Evolutionary conservation across 2,329 filamentous ascomycete genomes (phyloP).

Genomic region (Aspergillus texensis): DNA sequence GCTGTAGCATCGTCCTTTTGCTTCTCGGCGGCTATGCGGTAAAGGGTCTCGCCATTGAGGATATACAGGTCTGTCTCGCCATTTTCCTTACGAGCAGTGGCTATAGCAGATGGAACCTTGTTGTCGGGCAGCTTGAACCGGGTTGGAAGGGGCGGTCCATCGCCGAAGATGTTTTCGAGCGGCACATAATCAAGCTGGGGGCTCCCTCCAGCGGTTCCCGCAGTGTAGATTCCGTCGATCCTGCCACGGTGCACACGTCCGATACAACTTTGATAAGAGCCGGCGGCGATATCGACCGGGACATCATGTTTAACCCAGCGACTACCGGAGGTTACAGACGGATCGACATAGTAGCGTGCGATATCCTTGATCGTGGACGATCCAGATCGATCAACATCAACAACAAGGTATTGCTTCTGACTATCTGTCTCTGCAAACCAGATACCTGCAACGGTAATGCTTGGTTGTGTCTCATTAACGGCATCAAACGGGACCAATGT

Average conservation of each 20-base stretch:
- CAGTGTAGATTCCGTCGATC: constrained; percentile 9
- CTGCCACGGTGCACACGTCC: background rate
- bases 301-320: constrained; percentile 14
- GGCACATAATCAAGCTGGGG: constrained; percentile 12
- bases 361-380: background rate
- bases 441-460: background rate
- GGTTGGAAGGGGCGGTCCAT: background rate
- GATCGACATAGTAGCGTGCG: constrained; percentile 10
- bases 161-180: constrained; percentile 6
- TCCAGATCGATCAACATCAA: constrained; percentile 7
- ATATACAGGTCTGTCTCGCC: constrained; percentile 10
- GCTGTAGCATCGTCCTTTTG: background rate
- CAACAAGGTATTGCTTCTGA: constrained; percentile 6
- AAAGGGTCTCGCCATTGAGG: background rate
- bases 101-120: constrained; percentile 8
- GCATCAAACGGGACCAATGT: constrained; percentile 9
- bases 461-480: background rate
- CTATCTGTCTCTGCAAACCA: constrained; percentile 2
- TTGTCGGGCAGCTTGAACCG: constrained; percentile 5
- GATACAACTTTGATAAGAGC: constrained; percentile 9
- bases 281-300: constrained; percentile 4
- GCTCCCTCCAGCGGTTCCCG: background rate
- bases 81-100: background rate
- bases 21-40: constrained; percentile 2
- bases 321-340: background rate